These are phyloP conservation scores for Aspergillus pseudonomiae DNA, from an alignment of 2,329 filamentous ascomycete genomes.

Conservation along the genomic window DNA sequence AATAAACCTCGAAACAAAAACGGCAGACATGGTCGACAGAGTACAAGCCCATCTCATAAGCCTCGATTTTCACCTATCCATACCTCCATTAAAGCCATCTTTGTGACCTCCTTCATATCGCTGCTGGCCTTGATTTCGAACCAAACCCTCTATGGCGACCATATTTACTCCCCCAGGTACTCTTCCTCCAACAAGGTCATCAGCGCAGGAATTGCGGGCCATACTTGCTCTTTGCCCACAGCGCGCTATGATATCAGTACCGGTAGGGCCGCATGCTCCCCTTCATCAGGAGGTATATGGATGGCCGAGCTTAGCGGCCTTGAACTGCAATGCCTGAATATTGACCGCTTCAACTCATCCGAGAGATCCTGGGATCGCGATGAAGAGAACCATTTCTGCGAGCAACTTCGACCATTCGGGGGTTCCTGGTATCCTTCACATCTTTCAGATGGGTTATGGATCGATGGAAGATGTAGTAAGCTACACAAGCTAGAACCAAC, in stretches of 20 bases:
- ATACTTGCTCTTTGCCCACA: constrained; percentile 10
- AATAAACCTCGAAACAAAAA: neutral
- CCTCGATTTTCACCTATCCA: neutral
- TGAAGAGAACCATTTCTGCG: constrained; percentile 9
- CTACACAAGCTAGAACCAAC: constrained; percentile 1
- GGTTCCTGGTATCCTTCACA: constrained; percentile 3
- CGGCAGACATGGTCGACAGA: neutral
- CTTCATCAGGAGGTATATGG: constrained; percentile 8
- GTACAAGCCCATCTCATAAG: neutral
- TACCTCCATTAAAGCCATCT: neutral
- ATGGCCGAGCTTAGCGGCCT: constrained; percentile 2
- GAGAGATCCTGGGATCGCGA: constrained; percentile 2
- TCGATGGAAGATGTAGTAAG: neutral
- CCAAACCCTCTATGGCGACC: neutral
- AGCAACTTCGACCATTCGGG: constrained; percentile 5
- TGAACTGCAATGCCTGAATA: constrained; percentile 5
- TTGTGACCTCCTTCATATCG: neutral
- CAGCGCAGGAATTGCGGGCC: neutral
- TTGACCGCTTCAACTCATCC: constrained; percentile 6
- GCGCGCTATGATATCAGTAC: constrained; percentile 7
- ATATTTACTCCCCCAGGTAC: neutral
- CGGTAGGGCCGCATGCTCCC: constrained; percentile 7
- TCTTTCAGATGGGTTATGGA: neutral
- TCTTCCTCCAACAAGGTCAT: neutral
- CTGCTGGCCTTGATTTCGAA: neutral